Percentiles rank a stretch among this genome's conserved stretches.
phyloP scores from a whole-genome alignment of 2,329 filamentous ascomycete genomes.

The Leptographium lundbergii region DNA sequence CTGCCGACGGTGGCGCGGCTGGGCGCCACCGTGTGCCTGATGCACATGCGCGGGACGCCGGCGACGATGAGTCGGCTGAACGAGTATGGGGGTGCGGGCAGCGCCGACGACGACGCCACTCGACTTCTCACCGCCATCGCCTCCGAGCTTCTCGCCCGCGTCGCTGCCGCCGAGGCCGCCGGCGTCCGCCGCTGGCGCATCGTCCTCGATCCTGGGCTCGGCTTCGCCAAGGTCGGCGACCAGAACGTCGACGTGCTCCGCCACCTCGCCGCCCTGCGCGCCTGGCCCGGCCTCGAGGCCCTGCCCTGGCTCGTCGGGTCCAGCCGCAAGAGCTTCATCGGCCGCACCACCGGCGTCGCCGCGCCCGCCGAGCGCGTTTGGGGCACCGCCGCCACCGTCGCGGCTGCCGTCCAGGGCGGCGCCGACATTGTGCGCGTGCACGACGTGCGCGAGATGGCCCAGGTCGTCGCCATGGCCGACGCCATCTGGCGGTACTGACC shows the following conservation, averaged over 20 bases:
- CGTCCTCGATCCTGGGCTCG: constrained; percentile 83
- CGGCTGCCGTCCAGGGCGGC: constrained; percentile 72
- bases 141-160: constrained; percentile 54
- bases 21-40: constrained; percentile 67
- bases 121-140: constrained; percentile 42
- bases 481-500: constrained; percentile 60
- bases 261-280: constrained; percentile 49
- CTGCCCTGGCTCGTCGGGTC: constrained; percentile 83
- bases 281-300: constrained; percentile 50
- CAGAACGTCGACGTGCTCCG: constrained; percentile 77
- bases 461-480: constrained; percentile 79
- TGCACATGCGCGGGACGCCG: constrained; percentile 89
- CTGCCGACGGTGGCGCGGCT: constrained; percentile 64
- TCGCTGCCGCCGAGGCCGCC: constrained; percentile 62
- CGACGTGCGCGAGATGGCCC: constrained; percentile 74
- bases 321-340: constrained; percentile 84
- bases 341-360: constrained; percentile 62
- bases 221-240: constrained; percentile 73
- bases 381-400: constrained; percentile 82
- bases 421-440: constrained; percentile 90
- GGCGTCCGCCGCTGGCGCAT: constrained; percentile 90
- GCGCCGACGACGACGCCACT: background rate
- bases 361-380: constrained; percentile 59
- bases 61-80: constrained; percentile 63
- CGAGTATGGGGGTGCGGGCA: constrained; percentile 37